phyloP scores from a whole-genome alignment of 106 monocot genomes.

The Platanthera zijinensis region DNA sequence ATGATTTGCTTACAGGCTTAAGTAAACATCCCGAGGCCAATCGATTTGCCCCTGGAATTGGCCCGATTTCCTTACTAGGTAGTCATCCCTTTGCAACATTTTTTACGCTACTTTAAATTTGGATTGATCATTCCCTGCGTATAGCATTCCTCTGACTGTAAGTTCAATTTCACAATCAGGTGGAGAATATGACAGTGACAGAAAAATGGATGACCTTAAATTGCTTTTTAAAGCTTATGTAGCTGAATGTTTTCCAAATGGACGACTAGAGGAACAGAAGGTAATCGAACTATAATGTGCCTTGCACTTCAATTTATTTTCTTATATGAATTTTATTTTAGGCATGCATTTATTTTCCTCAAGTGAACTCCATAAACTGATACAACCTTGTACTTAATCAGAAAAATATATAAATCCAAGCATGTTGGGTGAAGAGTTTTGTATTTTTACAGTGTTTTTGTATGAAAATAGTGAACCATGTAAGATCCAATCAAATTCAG shows the following conservation, averaged over 20 bases:
- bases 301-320: background rate
- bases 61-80: conserved; percentile 82
- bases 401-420: background rate
- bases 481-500: background rate
- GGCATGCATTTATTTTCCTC: background rate
- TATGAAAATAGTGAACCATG: background rate
- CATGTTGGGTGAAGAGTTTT: background rate
- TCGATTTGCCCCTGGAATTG: conserved; percentile 69
- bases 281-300: conserved; percentile 17
- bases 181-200: conserved; percentile 73
- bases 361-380: background rate
- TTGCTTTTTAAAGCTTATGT: conserved; percentile 76
- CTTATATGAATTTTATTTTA: background rate
- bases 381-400: background rate
- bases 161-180: conserved; percentile 25
- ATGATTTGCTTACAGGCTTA: conserved; percentile 46
- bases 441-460: background rate
- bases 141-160: background rate
- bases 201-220: conserved; percentile 78
- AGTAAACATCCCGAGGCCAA: conserved; percentile 63
- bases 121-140: background rate
- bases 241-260: conserved; percentile 60
- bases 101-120: background rate
- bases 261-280: conserved; percentile 57
- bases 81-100: background rate